A percentile compares a stretch with the other conserved stretches of the same genome.
Evolutionary conservation across 2,329 filamentous ascomycete genomes (phyloP).

Genomic region (Xylaria sp.): DNA sequence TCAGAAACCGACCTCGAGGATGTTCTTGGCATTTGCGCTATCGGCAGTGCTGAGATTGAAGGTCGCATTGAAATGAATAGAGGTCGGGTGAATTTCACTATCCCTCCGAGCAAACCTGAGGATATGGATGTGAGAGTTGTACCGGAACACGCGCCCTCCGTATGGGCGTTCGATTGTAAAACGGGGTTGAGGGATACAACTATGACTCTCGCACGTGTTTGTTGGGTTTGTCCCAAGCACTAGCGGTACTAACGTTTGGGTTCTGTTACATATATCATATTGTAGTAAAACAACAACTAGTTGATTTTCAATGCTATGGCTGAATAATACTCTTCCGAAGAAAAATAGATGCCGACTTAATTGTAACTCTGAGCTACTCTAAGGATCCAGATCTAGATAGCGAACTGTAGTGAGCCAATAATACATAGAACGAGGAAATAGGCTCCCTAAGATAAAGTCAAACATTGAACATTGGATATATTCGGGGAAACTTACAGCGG

Average conservation of each 20-base stretch:
- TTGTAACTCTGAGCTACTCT: background rate
- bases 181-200: constrained; percentile 27
- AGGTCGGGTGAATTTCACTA: constrained; percentile 29
- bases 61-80: constrained; percentile 32
- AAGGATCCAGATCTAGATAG: background rate
- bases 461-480: background rate
- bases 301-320: background rate
- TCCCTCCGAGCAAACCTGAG: constrained; percentile 30
- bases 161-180: constrained; percentile 33
- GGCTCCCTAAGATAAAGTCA: constrained; percentile 18
- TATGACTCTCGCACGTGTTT: constrained; percentile 28
- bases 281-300: background rate
- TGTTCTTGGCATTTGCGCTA: constrained; percentile 28
- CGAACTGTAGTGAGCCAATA: constrained; percentile 16
- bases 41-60: constrained; percentile 25
- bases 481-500: constrained; percentile 9
- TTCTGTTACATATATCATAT: background rate
- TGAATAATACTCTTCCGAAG: background rate
- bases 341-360: background rate
- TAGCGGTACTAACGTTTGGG: background rate
- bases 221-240: constrained; percentile 29
- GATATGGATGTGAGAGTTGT: constrained; percentile 31
- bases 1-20: constrained; percentile 22
- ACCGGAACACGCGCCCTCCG: constrained; percentile 29
- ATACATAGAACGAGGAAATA: constrained; percentile 25